phyloP scores from a whole-genome alignment of 495 filamentous ascomycete species.

The Apiosordaria backusii region DNA sequence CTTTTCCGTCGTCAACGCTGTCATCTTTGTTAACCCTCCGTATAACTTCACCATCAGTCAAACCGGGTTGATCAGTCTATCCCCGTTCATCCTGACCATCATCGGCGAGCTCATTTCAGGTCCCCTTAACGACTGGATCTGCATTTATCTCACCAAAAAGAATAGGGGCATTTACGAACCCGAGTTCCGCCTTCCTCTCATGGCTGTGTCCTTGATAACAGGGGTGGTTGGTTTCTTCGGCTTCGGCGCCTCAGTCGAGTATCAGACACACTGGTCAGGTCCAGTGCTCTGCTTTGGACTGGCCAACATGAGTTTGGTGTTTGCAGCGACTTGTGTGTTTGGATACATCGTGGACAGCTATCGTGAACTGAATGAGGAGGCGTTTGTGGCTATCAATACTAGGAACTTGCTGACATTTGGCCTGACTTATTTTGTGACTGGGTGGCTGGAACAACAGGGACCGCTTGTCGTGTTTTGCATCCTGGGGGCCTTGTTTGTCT shows the following conservation, averaged over 20 bases:
- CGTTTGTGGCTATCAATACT: constrained; percentile 55
- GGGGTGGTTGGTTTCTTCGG: constrained; percentile 55
- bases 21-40: constrained; percentile 47
- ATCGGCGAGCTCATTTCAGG: constrained; percentile 49
- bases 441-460: constrained; percentile 47
- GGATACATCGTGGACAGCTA: constrained; percentile 55
- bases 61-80: constrained; percentile 48
- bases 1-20: constrained; percentile 51
- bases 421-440: constrained; percentile 52
- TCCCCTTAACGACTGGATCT: constrained; percentile 51
- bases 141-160: constrained; percentile 42
- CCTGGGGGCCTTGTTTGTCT: constrained; percentile 46
- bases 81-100: constrained; percentile 48
- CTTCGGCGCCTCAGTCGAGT: constrained; percentile 57
- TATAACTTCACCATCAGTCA: constrained; percentile 53
- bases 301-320: constrained; percentile 51
- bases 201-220: constrained; percentile 43
- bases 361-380: constrained; percentile 49
- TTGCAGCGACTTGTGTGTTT: constrained; percentile 51
- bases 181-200: constrained; percentile 52
- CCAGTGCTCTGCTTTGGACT: constrained; percentile 53
- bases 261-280: constrained; percentile 51
- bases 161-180: constrained; percentile 54
- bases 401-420: constrained; percentile 53
- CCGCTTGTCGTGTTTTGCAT: constrained; percentile 49